These are phyloP conservation scores for Penicillium sp. DNA, from an alignment of 2,329 filamentous ascomycete species.

Conservation along the genomic window DNA sequence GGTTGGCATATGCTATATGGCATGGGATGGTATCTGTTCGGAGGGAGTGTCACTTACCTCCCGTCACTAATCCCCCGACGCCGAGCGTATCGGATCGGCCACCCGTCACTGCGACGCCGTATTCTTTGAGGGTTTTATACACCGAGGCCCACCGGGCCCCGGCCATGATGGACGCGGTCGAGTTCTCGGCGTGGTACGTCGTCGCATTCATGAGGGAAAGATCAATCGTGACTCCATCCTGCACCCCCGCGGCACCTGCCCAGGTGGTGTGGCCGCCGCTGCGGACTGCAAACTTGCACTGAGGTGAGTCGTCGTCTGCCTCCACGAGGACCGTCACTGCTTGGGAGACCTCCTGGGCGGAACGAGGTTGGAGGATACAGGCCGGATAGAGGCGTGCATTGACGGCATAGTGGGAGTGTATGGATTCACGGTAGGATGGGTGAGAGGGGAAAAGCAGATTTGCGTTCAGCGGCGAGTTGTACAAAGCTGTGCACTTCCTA, in stretches of 20 bases:
- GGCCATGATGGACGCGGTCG: constrained; percentile 16
- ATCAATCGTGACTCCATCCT: constrained; percentile 45
- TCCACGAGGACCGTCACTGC: constrained; percentile 18
- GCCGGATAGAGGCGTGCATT: too few species aligned
- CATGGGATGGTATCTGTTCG: not conserved
- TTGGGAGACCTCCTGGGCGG: constrained; percentile 23
- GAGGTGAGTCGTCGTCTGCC: not conserved
- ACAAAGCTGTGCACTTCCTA: too few species aligned
- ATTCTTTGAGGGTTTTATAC: constrained; percentile 11
- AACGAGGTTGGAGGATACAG: constrained; percentile 19
- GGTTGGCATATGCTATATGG: too few species aligned
- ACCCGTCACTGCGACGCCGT: constrained; percentile 18
- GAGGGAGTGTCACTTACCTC: constrained; percentile 18
- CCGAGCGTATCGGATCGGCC: constrained; percentile 21
- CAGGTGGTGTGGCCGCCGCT: constrained; percentile 45
- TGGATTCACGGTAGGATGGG: too few species aligned
- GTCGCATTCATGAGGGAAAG: constrained; percentile 29
- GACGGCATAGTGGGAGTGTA: too few species aligned
- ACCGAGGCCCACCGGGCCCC: constrained; percentile 21
- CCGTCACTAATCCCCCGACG: constrained; percentile 21
- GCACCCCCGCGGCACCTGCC: constrained; percentile 42
- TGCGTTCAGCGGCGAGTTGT: too few species aligned
- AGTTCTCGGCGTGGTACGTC: constrained; percentile 13
- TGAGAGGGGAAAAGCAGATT: too few species aligned
- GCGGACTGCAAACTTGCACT: constrained; percentile 35